phyloP scores from a whole-genome alignment of 1,139 yeast genomes.

The Diutina scorzettiae region DNA sequence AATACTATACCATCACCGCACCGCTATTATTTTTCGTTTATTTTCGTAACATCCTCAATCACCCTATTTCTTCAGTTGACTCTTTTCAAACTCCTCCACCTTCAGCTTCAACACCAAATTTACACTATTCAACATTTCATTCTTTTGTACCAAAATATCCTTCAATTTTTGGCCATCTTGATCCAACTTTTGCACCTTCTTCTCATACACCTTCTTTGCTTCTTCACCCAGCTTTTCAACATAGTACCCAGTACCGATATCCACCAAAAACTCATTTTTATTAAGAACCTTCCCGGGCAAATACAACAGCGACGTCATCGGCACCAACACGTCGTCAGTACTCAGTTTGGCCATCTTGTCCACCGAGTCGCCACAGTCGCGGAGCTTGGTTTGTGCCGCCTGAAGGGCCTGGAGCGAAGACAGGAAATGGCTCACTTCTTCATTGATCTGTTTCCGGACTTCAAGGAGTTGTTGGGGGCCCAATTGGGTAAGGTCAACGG shows the following conservation, averaged over 20 bases:
- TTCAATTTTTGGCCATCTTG: slow-evolving; percentile 40
- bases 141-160: slow-evolving; percentile 23
- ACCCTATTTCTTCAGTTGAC: background rate
- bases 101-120: slow-evolving; percentile 38
- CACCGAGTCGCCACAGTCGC: slow-evolving; percentile 69
- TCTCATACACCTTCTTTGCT: slow-evolving; percentile 61
- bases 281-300: slow-evolving; percentile 70
- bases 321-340: slow-evolving; percentile 54
- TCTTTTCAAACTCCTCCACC: slow-evolving; percentile 12
- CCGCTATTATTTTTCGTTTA: background rate
- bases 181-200: slow-evolving; percentile 60
- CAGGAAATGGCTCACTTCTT: slow-evolving; percentile 75
- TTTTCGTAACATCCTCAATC: too few relatives aligned
- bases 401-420: slow-evolving; percentile 76
- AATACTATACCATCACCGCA: background rate
- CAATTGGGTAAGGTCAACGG: slow-evolving; percentile 52
- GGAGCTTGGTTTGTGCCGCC: slow-evolving; percentile 73
- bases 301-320: slow-evolving; percentile 79
- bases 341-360: slow-evolving; percentile 39
- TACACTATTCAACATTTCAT: slow-evolving; percentile 38
- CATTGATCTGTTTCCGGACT: slow-evolving; percentile 73
- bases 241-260: slow-evolving; percentile 92
- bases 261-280: slow-evolving; percentile 68
- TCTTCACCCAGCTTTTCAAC: slow-evolving; percentile 68
- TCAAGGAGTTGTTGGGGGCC: slow-evolving; percentile 78